A percentile compares a stretch with the other conserved stretches of the same genome.
These are phyloP conservation scores for Corchorus capsularis DNA, from an alignment of 345 rosid species.

Conservation along the genomic window DNA sequence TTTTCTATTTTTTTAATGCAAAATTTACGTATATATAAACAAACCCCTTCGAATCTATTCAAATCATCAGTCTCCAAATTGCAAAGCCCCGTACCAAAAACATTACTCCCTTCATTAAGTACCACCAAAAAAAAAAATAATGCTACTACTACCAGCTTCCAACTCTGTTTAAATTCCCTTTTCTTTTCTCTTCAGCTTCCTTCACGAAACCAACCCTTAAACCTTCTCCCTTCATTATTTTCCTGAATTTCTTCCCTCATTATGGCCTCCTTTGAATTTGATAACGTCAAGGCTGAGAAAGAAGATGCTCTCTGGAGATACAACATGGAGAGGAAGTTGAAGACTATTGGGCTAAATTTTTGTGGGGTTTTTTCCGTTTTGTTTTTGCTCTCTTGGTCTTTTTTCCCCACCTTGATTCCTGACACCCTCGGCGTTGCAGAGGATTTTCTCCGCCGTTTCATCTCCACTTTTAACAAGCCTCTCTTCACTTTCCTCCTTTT, in stretches of 20 bases:
- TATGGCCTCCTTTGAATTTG: conserved; percentile 20
- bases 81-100: background rate
- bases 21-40: background rate
- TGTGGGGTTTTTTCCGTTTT: conserved; percentile 1
- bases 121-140: background rate
- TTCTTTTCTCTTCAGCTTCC: background rate
- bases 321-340: conserved; percentile 12
- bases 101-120: background rate
- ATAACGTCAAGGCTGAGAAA: conserved; percentile 24
- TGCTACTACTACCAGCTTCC: background rate
- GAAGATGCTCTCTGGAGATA: conserved; percentile 18
- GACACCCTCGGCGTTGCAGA: background rate
- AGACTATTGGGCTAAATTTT: background rate
- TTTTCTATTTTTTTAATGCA: background rate
- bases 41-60: background rate
- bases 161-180: conserved; percentile 7
- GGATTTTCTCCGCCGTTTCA: background rate
- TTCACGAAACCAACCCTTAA: conserved; percentile 12
- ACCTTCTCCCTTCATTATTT: conserved; percentile 1
- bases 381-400: conserved; percentile 9
- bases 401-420: background rate
- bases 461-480: background rate
- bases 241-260: too few relatives aligned
- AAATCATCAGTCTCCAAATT: conserved; percentile 11
- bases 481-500: conserved; percentile 4